phyloP scores from a whole-genome alignment of 176 grass and related monocot genomes.

The Cymbopogon citratus region DNA sequence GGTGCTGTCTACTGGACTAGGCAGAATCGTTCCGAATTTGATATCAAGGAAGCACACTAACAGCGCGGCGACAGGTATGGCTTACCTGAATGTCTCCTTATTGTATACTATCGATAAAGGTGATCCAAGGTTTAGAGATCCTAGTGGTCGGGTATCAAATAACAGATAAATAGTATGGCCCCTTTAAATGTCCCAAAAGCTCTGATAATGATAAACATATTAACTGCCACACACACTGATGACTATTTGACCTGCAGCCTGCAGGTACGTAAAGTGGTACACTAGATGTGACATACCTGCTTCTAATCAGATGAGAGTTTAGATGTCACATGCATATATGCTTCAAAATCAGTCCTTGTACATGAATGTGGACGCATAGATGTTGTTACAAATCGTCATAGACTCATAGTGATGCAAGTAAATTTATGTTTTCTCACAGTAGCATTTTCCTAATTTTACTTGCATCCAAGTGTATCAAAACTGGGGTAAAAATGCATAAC shows the following conservation, averaged over 20 bases:
- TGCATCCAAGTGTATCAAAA: not conserved
- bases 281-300: not conserved
- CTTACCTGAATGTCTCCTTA: not conserved
- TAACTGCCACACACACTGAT: not conserved
- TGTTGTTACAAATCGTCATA: not conserved
- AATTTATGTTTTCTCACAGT: not conserved
- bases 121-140: not conserved
- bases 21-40: constrained; percentile 85
- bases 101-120: not conserved
- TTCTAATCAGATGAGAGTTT: not conserved
- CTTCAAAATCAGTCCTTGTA: not conserved
- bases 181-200: not conserved
- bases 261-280: not conserved
- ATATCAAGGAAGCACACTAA: constrained; percentile 99
- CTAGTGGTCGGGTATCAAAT: too few species aligned
- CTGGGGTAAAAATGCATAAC: not conserved
- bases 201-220: not conserved
- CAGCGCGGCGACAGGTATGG: constrained; percentile 83
- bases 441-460: not conserved
- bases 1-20: constrained; percentile 84
- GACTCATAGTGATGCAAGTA: not conserved
- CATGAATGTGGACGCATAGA: not conserved
- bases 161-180: not conserved
- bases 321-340: not conserved
- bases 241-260: not conserved